Conservation (phyloP, 192 early-diverging fungal genomes). For the Backusella parvicylindrica region DNA sequence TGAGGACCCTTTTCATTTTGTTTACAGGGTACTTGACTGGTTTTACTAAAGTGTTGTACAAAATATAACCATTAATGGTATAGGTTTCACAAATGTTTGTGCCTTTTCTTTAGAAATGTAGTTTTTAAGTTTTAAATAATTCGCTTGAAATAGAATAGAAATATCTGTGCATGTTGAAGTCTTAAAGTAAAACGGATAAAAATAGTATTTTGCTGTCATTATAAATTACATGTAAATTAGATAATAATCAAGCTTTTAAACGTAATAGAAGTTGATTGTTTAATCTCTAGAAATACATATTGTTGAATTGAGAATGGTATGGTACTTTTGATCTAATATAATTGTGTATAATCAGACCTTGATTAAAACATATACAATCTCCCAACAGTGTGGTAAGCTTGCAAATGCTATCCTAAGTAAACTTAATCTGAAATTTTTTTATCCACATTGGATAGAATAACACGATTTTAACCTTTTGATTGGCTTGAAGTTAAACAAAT, state of each 20-base stretch:
- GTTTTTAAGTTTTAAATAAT: not conserved
- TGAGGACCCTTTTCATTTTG: not conserved
- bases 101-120: not conserved
- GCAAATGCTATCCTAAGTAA: too few species aligned
- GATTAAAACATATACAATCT: too few species aligned
- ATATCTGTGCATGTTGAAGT: not conserved
- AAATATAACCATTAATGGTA: not conserved
- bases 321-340: too few species aligned
- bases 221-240: not conserved
- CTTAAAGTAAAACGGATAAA: not conserved
- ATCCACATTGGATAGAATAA: too few species aligned
- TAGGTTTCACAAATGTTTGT: too few species aligned
- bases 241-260: not conserved
- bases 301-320: too few species aligned
- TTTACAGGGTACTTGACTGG: not conserved
- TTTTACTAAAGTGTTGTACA: not conserved
- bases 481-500: too few species aligned
- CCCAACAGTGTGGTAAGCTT: too few species aligned
- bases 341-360: too few species aligned
- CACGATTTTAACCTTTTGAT: too few species aligned
- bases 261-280: not conserved
- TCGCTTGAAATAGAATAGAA: not conserved
- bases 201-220: not conserved
- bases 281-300: not conserved
- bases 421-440: too few species aligned